Base-by-base conservation (phyloP, 257 asterid genomes). In the Nicotiana undulata region DNA sequence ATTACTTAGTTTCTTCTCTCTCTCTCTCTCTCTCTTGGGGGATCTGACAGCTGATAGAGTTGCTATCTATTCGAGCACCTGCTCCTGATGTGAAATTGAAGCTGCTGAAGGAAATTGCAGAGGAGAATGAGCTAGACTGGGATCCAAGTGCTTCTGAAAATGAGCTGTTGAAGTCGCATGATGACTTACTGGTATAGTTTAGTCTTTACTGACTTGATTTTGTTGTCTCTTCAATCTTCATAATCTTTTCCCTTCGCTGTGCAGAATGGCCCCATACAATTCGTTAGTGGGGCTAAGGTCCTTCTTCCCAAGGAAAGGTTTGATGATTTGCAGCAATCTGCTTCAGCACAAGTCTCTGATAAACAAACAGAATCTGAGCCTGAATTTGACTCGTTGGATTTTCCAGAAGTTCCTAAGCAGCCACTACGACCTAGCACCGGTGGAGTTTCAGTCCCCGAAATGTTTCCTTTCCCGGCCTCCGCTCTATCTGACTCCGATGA, bases 41-140 rank as follows among this genome's bases (percentile, higher is more conserved):
- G 49, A 40, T 40, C 26, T 59, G 84, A 68, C 89, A 96, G 98
- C 79, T 96, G 90, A 83, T 96, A 75, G 99, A 96, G 89, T 87
- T 91, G 79, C 85, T 96, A 80, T 94, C 98, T 22, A 79, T 96
- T 78, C 92, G 98, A 75, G 98, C 99, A 82, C 98, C 99, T 79
- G 90, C 92, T 40, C 93, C 99, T 20, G 98, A 92, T 18, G 95
- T 88, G 74, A 96, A 96, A 86, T 58, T 96, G 89, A 96, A 94
- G 88, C 87, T 94, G 79, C 89, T 96, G 34, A 94, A 91, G 89
- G 98, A 94, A 79, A 94, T 96, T 49, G 98, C 99, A 12, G 97
- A 94, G 86, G 98, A 94, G 88, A 92, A 92, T 70, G 88, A 90
- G 81, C 91, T 96, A 24, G 98, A 94, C 63, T 96, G 99, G 99